Percentiles rank a stretch among this genome's conserved stretches.
Conservation (phyloP, 2,329 filamentous ascomycete genomes). For the Penicillium sp. region DNA sequence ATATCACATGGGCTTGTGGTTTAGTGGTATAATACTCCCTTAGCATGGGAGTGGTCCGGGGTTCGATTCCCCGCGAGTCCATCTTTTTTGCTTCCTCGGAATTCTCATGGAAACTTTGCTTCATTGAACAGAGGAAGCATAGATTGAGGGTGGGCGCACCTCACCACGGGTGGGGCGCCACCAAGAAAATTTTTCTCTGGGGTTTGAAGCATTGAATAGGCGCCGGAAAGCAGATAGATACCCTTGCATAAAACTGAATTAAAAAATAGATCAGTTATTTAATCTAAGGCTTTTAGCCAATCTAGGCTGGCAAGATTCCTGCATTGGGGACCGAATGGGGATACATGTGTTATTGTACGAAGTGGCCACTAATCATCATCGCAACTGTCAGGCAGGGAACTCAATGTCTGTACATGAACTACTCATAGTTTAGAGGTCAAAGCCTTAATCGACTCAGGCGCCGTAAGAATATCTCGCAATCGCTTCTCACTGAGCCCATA, state of each 20-base stretch:
- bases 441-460: slow-evolving; percentile 12
- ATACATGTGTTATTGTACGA: not conserved
- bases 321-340: not conserved
- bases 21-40: slow-evolving; percentile 52
- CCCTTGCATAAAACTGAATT: not conserved
- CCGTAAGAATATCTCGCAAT: slow-evolving; percentile 15
- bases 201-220: not conserved
- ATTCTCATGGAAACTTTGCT: not conserved
- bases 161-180: not conserved
- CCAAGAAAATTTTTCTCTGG: not conserved
- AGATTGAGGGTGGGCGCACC: no score
- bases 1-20: slow-evolving; percentile 38
- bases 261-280: not conserved
- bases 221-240: not conserved
- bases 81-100: slow-evolving; percentile 36
- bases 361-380: not conserved
- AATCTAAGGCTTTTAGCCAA: not conserved
- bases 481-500: slow-evolving; percentile 23
- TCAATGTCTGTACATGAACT: not conserved
- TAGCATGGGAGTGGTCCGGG: slow-evolving; percentile 52
- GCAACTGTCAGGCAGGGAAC: not conserved
- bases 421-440: slow-evolving; percentile 15
- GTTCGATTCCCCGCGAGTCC: slow-evolving; percentile 53
- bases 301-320: not conserved
- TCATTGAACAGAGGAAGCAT: not conserved